These are phyloP conservation scores for Daldinia caldariorum DNA, from an alignment of 495 filamentous ascomycete genomes.

Conservation along the genomic window DNA sequence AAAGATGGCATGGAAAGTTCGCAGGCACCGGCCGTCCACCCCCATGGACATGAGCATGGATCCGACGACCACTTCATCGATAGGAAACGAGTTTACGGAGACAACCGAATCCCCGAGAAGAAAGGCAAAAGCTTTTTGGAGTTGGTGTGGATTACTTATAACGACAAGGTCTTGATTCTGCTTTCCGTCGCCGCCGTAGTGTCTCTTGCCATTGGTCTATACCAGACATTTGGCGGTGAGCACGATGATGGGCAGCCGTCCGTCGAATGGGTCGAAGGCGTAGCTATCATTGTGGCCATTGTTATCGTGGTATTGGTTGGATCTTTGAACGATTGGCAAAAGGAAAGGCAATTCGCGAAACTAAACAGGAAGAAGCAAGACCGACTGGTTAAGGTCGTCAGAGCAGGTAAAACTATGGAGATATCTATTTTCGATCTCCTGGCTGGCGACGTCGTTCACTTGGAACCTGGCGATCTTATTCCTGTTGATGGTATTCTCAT, in stretches of 20 bases:
- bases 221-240: conserved; percentile 65
- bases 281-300: conserved; percentile 81
- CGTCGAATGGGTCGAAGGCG: conserved; percentile 83
- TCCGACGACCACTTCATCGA: conserved; percentile 62
- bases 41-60: conserved; percentile 32
- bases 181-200: conserved; percentile 77
- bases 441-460: conserved; percentile 76
- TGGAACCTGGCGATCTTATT: conserved; percentile 79
- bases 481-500: conserved; percentile 81
- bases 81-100: conserved; percentile 72
- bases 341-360: conserved; percentile 81
- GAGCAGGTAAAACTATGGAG: conserved; percentile 77
- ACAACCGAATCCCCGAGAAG: conserved; percentile 78
- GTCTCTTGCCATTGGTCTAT: conserved; percentile 76
- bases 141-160: conserved; percentile 86
- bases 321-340: conserved; percentile 80
- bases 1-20: conserved; percentile 50
- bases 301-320: conserved; percentile 79
- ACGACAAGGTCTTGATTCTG: conserved; percentile 84
- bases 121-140: conserved; percentile 77
- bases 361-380: conserved; percentile 85
- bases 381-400: conserved; percentile 77
- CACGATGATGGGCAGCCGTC: conserved; percentile 55
- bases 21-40: conserved; percentile 46
- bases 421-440: conserved; percentile 77